Percentiles rank a stretch among this genome's conserved stretches.
These are phyloP conservation scores for Boehmeria nivea DNA, from an alignment of 306 rosid genomes.

Conservation along the genomic window DNA sequence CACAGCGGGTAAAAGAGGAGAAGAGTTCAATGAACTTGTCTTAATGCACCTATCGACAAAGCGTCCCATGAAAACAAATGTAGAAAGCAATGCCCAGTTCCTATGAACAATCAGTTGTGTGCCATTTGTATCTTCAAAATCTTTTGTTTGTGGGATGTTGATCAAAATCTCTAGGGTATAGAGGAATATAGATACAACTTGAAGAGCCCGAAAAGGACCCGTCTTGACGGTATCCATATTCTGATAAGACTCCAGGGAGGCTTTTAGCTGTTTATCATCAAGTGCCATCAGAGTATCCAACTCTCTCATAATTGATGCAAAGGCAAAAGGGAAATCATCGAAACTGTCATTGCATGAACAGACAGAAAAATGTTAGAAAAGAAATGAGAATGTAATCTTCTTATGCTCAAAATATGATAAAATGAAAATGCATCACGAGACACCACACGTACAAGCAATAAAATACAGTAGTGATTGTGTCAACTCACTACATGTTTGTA, in stretches of 20 bases:
- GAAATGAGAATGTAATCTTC: too few species aligned
- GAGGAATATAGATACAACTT: conserved; percentile 58
- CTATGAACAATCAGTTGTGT: conserved; percentile 26
- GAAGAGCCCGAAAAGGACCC: conserved; percentile 82
- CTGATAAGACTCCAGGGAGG: conserved; percentile 59
- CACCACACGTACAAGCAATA: too few species aligned
- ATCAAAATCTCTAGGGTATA: conserved; percentile 48
- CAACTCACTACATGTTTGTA: too few species aligned
- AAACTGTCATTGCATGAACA: conserved; percentile 35
- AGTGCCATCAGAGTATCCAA: conserved; percentile 68
- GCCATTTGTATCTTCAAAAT: conserved; percentile 34
- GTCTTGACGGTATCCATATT: conserved; percentile 59
- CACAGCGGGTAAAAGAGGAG: conserved; percentile 76
- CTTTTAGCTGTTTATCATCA: conserved; percentile 49
- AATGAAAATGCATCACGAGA: too few species aligned
- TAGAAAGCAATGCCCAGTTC: conserved; percentile 53
- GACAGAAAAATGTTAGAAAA: not conserved
- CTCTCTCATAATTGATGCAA: conserved; percentile 49
- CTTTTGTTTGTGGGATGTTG: conserved; percentile 26
- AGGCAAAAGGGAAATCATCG: conserved; percentile 59
- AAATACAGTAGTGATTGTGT: too few species aligned
- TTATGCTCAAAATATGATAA: too few species aligned
- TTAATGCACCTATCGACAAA: conserved; percentile 61
- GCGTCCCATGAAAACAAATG: conserved; percentile 75
- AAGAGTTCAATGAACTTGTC: conserved; percentile 33